Evolutionary conservation across 2,329 filamentous ascomycete species (phyloP), one percentile per base, ranked within the genome.

Genomic region (Sordariomycetes sp.): DNA sequence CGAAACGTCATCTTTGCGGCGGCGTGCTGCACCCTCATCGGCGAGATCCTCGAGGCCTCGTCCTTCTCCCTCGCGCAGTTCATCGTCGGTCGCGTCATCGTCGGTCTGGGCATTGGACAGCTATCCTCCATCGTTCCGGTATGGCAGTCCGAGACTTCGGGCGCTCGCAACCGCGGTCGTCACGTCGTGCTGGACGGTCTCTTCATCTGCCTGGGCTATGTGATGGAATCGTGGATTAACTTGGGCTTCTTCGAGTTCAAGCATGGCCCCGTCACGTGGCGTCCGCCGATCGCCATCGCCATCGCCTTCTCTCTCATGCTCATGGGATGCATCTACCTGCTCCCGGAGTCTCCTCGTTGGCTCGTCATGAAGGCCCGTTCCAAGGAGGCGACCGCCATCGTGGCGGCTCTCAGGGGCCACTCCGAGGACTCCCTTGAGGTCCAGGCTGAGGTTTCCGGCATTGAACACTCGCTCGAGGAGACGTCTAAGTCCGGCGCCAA

Each of bases 1-100:
- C 63, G 65, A 39, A 61, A 61, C 40, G 73, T 72, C 4, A 70
- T 76, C 37, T 60, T 73, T 42, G 55, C 71, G 19, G 70, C 70
- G 10, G 66, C 67, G 1, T 33, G 63, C 7, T 66, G 77, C 41
- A 68, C 67, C 28, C 36, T 53, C 17, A 34, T 79, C 12, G 76
- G 74, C 8, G 68, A 68, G 1, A 58, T 66, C 24, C 59, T 80
- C 3, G 74, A 79, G 48, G 58, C 63, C 12, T 59, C 68, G 6
- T 65, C 74, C 7, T 63, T 72, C 37, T 34, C 43, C 4, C 40
- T 54, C 8, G 45, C 46, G 2, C 50, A 54, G 37, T 49, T 54
- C 31, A 49, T 53, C 14, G 47, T 69, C 29, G 66, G 67, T 1
- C 53, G 68, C 15, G 62, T 75, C 36, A 53, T 75, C 19, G 64